phyloP scores from a whole-genome alignment of 148 eudicot genomes.

The Hydrangea macrophylla region DNA sequence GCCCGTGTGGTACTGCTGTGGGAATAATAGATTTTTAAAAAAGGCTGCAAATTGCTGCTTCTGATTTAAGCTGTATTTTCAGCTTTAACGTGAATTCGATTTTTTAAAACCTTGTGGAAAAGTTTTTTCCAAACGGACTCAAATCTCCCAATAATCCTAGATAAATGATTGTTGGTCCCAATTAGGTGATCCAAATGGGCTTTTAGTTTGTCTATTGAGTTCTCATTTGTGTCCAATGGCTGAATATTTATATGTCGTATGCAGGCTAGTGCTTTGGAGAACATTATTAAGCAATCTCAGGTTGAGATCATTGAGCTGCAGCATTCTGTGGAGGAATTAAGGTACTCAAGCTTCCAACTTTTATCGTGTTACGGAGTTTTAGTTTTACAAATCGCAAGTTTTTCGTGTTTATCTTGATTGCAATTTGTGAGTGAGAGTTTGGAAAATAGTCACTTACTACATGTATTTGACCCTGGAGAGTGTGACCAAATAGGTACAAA shows the following conservation, averaged over 20 bases:
- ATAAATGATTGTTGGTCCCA: no score
- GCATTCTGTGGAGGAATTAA: constrained; percentile 81
- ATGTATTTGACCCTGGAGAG: background rate
- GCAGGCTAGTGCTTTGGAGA: constrained; percentile 97
- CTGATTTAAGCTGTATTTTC: no score
- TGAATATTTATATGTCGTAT: constrained; percentile 16
- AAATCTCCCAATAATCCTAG: no score
- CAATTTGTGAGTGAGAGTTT: background rate
- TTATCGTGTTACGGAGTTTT: background rate
- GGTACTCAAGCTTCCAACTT: constrained; percentile 43
- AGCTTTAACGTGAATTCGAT: no score
- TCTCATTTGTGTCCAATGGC: constrained; percentile 7
- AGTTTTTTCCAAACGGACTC: no score
- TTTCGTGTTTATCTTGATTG: background rate
- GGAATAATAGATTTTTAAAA: no score
- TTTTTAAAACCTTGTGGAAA: no score
- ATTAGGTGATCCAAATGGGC: no score
- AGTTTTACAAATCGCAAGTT: background rate
- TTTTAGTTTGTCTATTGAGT: background rate
- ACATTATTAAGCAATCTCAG: constrained; percentile 84
- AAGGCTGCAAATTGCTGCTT: no score
- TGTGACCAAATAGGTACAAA: background rate
- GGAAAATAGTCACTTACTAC: background rate
- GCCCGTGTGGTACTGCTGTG: no score
- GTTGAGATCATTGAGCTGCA: constrained; percentile 85